These are phyloP conservation scores for Trichoderma hamatum DNA, from an alignment of 2,329 filamentous ascomycete species.

Conservation along the genomic window DNA sequence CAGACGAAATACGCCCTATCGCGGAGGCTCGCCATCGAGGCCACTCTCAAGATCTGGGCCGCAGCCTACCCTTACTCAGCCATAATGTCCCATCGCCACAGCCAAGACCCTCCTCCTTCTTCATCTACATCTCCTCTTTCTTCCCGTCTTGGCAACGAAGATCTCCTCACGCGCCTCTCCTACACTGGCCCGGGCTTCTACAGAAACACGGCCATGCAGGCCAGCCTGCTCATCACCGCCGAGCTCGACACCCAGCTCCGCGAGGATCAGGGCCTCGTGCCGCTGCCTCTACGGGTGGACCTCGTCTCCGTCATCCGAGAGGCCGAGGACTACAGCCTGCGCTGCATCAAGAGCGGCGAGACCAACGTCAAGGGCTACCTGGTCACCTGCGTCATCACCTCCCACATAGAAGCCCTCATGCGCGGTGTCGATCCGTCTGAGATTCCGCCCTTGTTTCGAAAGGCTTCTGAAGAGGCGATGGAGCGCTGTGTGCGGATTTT, in stretches of 20 bases:
- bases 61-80: conserved; percentile 38
- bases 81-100: conserved; percentile 9
- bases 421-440: conserved; percentile 42
- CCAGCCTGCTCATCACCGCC: conserved; percentile 42
- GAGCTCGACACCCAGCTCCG: conserved; percentile 47
- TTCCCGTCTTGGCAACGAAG: background rate
- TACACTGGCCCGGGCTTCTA: conserved; percentile 48
- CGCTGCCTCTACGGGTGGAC: conserved; percentile 43
- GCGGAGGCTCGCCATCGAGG: conserved; percentile 52
- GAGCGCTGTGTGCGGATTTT: conserved; percentile 41
- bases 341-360: conserved; percentile 51
- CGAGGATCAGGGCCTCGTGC: conserved; percentile 46
- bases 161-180: conserved; percentile 44
- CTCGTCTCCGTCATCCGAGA: conserved; percentile 48
- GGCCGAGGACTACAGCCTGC: conserved; percentile 44
- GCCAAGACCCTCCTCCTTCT: background rate
- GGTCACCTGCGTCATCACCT: conserved; percentile 37
- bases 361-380: conserved; percentile 59
- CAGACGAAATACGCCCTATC: conserved; percentile 55
- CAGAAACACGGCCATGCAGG: conserved; percentile 40
- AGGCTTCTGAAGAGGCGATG: conserved; percentile 43
- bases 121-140: conserved; percentile 13
- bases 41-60: conserved; percentile 51
- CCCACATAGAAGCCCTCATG: conserved; percentile 48
- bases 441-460: conserved; percentile 40